Evolutionary conservation across 352 stramenopile genomes (phyloP).

Genomic region (Pythium phragmiticola): DNA sequence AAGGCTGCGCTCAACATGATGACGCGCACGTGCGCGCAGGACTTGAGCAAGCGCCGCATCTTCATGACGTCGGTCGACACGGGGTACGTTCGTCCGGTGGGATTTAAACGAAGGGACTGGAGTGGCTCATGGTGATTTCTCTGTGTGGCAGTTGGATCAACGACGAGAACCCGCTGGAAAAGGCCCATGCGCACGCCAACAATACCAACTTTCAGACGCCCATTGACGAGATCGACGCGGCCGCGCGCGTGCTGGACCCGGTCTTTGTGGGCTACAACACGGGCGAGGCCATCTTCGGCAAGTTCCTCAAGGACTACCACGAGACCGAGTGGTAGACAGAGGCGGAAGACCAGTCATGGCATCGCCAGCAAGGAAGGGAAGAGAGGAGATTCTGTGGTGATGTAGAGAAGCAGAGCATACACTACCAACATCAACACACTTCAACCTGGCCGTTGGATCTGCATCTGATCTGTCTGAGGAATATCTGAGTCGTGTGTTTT

Average conservation of each 20-base stretch:
- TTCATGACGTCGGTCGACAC: constrained; percentile 99
- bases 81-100: constrained; percentile 44
- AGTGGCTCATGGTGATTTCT: not conserved
- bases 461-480: too few relatives aligned
- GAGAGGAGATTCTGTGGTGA: too few relatives aligned
- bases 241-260: constrained; percentile 93
- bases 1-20: constrained; percentile 99
- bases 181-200: constrained; percentile 90
- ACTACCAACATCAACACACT: too few relatives aligned
- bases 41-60: constrained; percentile 92
- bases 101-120: not conserved
- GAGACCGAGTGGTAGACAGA: constrained; percentile 83
- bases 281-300: constrained; percentile 63
- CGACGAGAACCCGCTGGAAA: constrained; percentile 95
- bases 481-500: too few relatives aligned
- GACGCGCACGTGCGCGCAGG: constrained; percentile 94
- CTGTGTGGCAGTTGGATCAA: constrained; percentile 93
- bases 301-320: constrained; percentile 90
- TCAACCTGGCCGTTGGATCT: too few relatives aligned
- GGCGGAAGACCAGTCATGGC: too few relatives aligned
- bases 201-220: constrained; percentile 95
- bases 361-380: too few relatives aligned
- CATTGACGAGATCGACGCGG: constrained; percentile 97
- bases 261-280: constrained; percentile 90
- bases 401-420: too few relatives aligned